Evolutionary conservation across 225 moss, liverwort and hornwort species (phyloP).

Genomic region (Bryum argenteum): DNA sequence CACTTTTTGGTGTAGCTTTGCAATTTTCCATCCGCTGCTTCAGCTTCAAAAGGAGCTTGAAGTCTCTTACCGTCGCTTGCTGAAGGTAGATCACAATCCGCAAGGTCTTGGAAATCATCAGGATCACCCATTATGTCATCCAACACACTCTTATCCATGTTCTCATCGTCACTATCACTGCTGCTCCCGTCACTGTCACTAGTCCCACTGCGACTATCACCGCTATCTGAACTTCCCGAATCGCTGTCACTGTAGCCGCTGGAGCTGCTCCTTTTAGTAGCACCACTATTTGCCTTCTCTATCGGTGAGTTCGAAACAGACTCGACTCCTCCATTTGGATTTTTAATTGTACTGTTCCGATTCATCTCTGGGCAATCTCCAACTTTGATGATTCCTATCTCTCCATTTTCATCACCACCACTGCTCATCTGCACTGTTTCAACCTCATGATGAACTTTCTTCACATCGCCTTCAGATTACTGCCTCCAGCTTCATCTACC

Average conservation of each 20-base stretch:
- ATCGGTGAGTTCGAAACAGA: constrained; percentile 53
- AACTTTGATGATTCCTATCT: constrained; percentile 45
- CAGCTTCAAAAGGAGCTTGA: constrained; percentile 95
- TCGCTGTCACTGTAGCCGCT: constrained; percentile 76
- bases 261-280: constrained; percentile 80
- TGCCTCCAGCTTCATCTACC: no score
- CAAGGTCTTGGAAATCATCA: constrained; percentile 88
- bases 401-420: constrained; percentile 74
- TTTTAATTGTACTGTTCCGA: constrained; percentile 44
- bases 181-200: constrained; percentile 87
- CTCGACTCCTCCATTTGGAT: constrained; percentile 37
- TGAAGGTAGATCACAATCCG: constrained; percentile 70
- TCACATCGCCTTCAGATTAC: constrained; percentile 30
- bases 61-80: constrained; percentile 84
- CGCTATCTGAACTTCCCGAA: constrained; percentile 78
- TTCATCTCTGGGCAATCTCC: constrained; percentile 45
- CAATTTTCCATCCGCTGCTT: constrained; percentile 72
- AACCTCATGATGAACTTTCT: constrained; percentile 46
- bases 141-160: constrained; percentile 95
- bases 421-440: constrained; percentile 57
- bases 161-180: constrained; percentile 82
- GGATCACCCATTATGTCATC: constrained; percentile 94
- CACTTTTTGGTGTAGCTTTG: constrained; percentile 56
- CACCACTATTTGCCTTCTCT: constrained; percentile 63
- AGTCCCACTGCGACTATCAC: constrained; percentile 76